phyloP scores from a whole-genome alignment of 129 eudicot genomes.

The Scalesia atractyloides region DNA sequence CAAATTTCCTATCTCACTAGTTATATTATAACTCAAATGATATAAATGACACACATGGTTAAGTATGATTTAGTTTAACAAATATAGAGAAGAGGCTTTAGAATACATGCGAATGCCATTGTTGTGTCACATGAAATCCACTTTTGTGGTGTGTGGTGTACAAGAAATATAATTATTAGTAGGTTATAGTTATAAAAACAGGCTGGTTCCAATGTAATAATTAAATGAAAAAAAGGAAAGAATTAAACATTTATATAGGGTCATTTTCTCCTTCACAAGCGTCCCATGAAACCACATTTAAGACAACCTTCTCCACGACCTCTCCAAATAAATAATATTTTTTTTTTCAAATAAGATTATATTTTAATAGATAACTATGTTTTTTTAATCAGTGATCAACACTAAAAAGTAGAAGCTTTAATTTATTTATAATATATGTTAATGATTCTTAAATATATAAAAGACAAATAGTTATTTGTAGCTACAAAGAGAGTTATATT shows the following conservation, averaged over 20 bases:
- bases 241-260: neutral
- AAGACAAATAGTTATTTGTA: too few species aligned
- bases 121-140: neutral
- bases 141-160: neutral
- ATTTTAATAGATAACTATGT: too few species aligned
- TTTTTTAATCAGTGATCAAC: too few species aligned
- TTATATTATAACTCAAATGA: too few species aligned
- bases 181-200: neutral
- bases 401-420: too few species aligned
- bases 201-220: neutral
- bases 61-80: too few species aligned
- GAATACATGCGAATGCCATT: neutral
- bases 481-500: too few species aligned
- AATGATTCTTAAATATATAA: too few species aligned
- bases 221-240: neutral
- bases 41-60: too few species aligned
- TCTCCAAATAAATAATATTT: neutral
- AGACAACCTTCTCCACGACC: neutral
- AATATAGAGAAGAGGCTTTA: neutral
- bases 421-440: too few species aligned
- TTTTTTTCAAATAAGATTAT: too few species aligned
- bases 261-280: conserved; percentile 8
- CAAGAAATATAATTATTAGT: neutral
- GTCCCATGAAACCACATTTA: neutral
- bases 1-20: too few species aligned